Conservation (phyloP, 73 alveolate genomes). For the Effrenium voratum region DNA sequence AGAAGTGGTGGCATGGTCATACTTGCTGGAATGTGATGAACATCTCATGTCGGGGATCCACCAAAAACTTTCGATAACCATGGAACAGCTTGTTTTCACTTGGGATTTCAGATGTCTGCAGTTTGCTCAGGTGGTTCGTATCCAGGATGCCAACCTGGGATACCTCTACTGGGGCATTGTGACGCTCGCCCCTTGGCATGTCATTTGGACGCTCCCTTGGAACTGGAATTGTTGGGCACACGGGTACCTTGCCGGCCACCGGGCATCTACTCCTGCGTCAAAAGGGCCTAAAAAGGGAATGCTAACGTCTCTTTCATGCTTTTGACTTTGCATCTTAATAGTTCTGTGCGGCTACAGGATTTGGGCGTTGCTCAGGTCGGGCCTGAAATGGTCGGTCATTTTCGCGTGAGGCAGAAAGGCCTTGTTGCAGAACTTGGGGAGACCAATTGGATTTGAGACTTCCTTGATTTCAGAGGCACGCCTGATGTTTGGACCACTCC, state of each 20-base stretch:
- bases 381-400: not conserved
- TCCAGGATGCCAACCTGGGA: conserved; percentile 86
- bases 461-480: not conserved
- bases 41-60: not conserved
- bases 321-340: not conserved
- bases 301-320: not conserved
- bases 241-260: not conserved
- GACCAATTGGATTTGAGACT: not conserved
- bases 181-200: not conserved
- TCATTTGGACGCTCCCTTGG: not conserved
- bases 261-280: not conserved
- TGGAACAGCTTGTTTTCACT: not conserved
- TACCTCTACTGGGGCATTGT: conserved; percentile 91
- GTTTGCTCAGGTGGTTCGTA: conserved; percentile 45
- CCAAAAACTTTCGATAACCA: not conserved
- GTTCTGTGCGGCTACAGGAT: not conserved
- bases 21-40: not conserved
- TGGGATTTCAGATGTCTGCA: not conserved
- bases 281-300: not conserved
- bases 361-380: not conserved
- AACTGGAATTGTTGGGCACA: not conserved
- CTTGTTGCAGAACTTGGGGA: not conserved
- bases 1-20: not conserved
- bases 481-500: not conserved
- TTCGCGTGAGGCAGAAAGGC: not conserved